phyloP scores from a whole-genome alignment of 164 flowering plant genomes.

The Paratinospora sagittata region DNA sequence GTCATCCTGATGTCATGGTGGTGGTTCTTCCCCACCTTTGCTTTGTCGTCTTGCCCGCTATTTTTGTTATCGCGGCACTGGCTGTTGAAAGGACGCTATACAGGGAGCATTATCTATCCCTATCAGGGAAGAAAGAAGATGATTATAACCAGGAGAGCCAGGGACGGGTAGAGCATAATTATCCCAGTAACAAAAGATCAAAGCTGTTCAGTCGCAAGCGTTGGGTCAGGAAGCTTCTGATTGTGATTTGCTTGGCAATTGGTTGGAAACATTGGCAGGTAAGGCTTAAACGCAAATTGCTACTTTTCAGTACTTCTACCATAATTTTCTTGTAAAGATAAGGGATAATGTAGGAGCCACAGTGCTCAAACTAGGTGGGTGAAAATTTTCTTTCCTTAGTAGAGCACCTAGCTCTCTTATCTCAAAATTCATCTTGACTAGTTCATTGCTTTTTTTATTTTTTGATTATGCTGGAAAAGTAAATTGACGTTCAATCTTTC shows the following conservation, averaged over 20 bases:
- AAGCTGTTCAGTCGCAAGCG: constrained; percentile 25
- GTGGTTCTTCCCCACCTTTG: constrained; percentile 68
- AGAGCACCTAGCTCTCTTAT: too few relatives aligned
- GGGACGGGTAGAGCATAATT: constrained; percentile 2
- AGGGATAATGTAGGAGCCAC: too few relatives aligned
- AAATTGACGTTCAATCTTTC: background rate
- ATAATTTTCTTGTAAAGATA: too few relatives aligned
- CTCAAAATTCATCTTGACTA: too few relatives aligned
- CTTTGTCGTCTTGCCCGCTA: constrained; percentile 58
- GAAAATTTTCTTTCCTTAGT: too few relatives aligned
- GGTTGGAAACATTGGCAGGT: constrained; percentile 79
- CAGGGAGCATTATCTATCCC: constrained; percentile 33
- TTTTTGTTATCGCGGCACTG: constrained; percentile 41
- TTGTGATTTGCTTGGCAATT: constrained; percentile 42
- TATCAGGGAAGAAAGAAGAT: constrained; percentile 75
- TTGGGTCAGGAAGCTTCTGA: constrained; percentile 54
- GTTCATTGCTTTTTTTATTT: too few relatives aligned
- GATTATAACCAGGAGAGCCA: constrained; percentile 23
- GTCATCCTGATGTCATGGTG: constrained; percentile 89
- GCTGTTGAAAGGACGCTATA: constrained; percentile 55
- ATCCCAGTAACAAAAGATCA: constrained; percentile 12
- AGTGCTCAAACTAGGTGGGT: too few relatives aligned
- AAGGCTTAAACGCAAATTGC: constrained; percentile 7
- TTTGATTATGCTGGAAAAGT: too few relatives aligned
- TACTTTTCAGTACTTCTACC: background rate